Percentiles rank a stretch among this genome's conserved stretches.
phyloP scores from a whole-genome alignment of 305 asterid species.

The Plantago lanceolata region DNA sequence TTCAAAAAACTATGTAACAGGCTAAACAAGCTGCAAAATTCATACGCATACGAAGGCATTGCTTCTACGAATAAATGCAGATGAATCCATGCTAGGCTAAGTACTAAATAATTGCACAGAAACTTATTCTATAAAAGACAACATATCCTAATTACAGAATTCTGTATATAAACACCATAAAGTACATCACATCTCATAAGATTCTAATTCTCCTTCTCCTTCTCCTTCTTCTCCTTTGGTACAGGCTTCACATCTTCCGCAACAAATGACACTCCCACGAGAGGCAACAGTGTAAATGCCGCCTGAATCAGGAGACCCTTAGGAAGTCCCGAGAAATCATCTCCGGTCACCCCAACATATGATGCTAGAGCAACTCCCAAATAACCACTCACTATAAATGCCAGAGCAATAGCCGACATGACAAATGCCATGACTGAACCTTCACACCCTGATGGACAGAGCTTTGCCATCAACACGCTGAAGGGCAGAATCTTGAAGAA shows the following conservation, averaged over 20 bases:
- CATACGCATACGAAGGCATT: not conserved
- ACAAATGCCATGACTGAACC: conserved; percentile 92
- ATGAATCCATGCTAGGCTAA: not conserved
- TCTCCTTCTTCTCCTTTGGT: conserved; percentile 30
- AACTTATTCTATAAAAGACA: not conserved
- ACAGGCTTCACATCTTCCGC: conserved; percentile 47
- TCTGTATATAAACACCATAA: not conserved
- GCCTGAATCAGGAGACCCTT: conserved; percentile 70
- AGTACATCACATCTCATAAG: not conserved
- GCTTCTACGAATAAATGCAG: not conserved
- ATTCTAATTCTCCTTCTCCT: conserved; percentile 36
- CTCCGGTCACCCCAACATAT: conserved; percentile 48
- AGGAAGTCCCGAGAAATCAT: conserved; percentile 63
- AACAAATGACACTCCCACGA: conserved; percentile 58
- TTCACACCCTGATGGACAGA: conserved; percentile 82
- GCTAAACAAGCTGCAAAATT: not conserved
- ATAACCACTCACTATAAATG: conserved; percentile 73
- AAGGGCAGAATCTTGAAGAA: conserved; percentile 86
- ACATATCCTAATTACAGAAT: not conserved
- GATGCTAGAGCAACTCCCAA: conserved; percentile 81
- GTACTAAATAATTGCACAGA: not conserved
- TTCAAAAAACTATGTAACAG: no score
- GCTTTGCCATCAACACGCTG: conserved; percentile 69
- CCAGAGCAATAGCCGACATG: conserved; percentile 75
- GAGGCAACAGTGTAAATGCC: conserved; percentile 63